Evolutionary conservation across 805 yeast genomes (phyloP), one percentile per base, ranked within the genome.

Genomic region (Metschnikowia vanudenii): DNA sequence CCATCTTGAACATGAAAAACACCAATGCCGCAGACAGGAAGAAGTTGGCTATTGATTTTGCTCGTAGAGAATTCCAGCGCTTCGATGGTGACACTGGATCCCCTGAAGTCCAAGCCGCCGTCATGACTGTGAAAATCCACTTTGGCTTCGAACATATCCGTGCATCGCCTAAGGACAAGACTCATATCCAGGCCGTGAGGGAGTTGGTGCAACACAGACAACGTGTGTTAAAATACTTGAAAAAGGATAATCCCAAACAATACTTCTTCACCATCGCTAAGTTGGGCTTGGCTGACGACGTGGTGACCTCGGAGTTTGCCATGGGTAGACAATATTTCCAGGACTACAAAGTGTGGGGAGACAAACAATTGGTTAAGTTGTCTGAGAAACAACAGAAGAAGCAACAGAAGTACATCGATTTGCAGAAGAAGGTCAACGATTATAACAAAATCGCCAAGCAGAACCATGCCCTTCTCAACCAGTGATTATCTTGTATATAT

Each of bases 101-200:
- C 1, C 82, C 96, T 44, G 98, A 92, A 68, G 97, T 91, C 20
- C 97, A 91, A 67, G 97, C 98, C 2, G 98, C 97, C 2, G 78
- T 88, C 22, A 70, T 84, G 70, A 89, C 98, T 0, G 84, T 88
- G 40, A 80, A 80, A 59, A 88, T 94, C 56, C 87, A 85, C 55
- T 82, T 80, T 53, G 73, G 88, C 51, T 88, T 88, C 71, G 77
- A 80, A 37, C 97, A 91, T 61, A 76, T 86, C 46, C 64, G 63
- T 45, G 74, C 79, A 41, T 74, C 82, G 61, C 84, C 81, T 54
- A 85, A 90, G 63, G 98, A 92, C 68, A 72, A 78, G 55, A 73
- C 75, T 35, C 83, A 83, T 56, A 81, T 82, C 46, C 83, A 94
- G 60, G 67, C 73, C 32, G 80, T 90, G 39, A 82, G 96, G 66